Conservation (phyloP, 1,284 basidiomycete species). For the Cutaneotrichosporon sp. region DNA sequence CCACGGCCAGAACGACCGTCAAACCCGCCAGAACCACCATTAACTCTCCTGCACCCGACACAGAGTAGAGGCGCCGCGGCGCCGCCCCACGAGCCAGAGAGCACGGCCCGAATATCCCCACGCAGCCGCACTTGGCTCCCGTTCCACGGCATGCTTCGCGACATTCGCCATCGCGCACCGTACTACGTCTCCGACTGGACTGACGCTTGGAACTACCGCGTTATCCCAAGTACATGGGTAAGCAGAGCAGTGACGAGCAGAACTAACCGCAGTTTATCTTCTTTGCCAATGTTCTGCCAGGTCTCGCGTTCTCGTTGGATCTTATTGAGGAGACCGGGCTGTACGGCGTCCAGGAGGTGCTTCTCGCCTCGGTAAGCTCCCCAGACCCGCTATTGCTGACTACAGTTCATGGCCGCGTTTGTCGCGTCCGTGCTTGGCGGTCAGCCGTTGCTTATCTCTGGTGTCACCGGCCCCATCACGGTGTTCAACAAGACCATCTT, state of each 20-base stretch:
- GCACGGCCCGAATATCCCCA: background rate
- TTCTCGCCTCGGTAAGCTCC: conserved; percentile 45
- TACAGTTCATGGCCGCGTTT: conserved; percentile 79
- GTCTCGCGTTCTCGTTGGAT: conserved; percentile 87
- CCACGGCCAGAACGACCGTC: conserved; percentile 18
- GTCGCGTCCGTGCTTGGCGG: conserved; percentile 85
- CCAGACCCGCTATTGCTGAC: background rate
- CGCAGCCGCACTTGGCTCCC: conserved; percentile 5
- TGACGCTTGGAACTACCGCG: conserved; percentile 80
- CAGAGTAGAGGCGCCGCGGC: conserved; percentile 9
- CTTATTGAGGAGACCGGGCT: conserved; percentile 81
- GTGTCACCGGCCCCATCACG: conserved; percentile 89
- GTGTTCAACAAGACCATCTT: conserved; percentile 89
- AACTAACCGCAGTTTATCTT: conserved; percentile 38
- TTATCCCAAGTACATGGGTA: conserved; percentile 47
- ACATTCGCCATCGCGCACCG: conserved; percentile 69
- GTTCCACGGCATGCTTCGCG: conserved; percentile 63
- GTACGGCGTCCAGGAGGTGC: conserved; percentile 85
- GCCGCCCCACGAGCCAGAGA: no score
- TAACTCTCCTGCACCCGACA: conserved; percentile 34
- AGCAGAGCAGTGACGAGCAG: conserved; percentile 48
- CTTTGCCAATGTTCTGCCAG: conserved; percentile 63
- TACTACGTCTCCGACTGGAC: conserved; percentile 82
- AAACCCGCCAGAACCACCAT: conserved; percentile 38
- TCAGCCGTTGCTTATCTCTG: conserved; percentile 88